Base-by-base conservation (phyloP, 495 filamentous ascomycete species). In the Xylaria bambusicola region DNA sequence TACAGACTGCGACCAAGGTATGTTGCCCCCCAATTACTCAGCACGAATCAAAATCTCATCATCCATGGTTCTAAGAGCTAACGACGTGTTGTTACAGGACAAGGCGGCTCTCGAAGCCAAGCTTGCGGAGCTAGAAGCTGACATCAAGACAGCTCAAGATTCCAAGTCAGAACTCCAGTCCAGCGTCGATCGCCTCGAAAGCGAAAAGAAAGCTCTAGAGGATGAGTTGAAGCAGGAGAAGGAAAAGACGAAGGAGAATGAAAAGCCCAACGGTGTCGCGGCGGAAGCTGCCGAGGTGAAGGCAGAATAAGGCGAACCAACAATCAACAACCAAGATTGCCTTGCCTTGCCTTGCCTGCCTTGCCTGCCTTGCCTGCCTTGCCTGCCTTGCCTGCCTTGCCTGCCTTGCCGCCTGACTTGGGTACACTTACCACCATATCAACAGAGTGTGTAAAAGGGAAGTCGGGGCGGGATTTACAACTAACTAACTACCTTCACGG, bases 91-190 rank as follows among this genome's bases (percentile, higher is more conserved):
- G n/a, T 29, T 17, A 50, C 18, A 61, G 58, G 51, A 56, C 23
- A 61, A 61, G 44, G 44, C 29, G 1, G 33, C 29, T 8, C 42
- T 61, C 15, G 58, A 61, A 42, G 15, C 29, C 9, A 61, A 56
- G 20, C 27, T 61, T 0, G 42, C 50, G 10, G 58, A 48, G 24
- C 42, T 50, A 3, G 58, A 61, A 17, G 42, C 58, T 3, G 42
- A 47, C 5, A 42, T 27, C 6, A 61, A 61, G 58, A 41, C 38
- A 31, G 38, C 26, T 1, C 15, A 52, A 15, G 57, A 60, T 7
- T 47, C 48, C 35, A 60, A 60, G 27, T 45, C 49, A 6, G 57
- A 60, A 10, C 38, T 53, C 5, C 57, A 53, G 24, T 44, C 57
- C 0, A 47, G 2, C 20, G 24, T 53, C 35, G 57, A 60, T 3